Evolutionary conservation across 192 early-diverging fungal genomes (phyloP).

Genomic region (Backusella macrospora): DNA sequence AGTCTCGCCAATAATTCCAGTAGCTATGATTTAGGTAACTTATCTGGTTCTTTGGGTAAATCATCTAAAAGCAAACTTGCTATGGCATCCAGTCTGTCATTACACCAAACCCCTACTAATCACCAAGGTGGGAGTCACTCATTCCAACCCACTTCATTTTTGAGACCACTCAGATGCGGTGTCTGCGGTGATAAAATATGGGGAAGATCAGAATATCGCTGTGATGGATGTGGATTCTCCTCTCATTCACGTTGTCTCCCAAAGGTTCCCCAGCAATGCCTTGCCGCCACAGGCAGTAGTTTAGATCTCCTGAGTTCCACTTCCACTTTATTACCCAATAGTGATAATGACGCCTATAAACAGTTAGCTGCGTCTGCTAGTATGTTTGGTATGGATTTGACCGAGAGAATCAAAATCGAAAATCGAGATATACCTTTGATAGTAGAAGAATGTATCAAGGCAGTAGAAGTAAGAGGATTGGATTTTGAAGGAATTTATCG

Average conservation of each 20-base stretch:
- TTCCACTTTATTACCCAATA: not conserved
- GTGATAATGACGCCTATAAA: not conserved
- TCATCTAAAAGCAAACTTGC: slow-evolving; percentile 1
- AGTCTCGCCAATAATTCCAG: not conserved
- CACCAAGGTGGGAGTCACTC: slow-evolving; percentile 36
- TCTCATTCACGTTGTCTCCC: slow-evolving; percentile 49
- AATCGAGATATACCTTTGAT: slow-evolving; percentile 63
- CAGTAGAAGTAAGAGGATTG: slow-evolving; percentile 65
- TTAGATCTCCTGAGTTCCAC: slow-evolving; percentile 14
- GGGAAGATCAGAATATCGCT: slow-evolving; percentile 51
- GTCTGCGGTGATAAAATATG: slow-evolving; percentile 62
- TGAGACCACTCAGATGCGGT: slow-evolving; percentile 51
- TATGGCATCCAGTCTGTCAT: not conserved
- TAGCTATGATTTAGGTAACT: not conserved
- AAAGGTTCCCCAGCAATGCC: slow-evolving; percentile 40
- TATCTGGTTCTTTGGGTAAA: slow-evolving; percentile 1
- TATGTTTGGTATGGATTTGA: slow-evolving; percentile 72
- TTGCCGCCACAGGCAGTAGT: slow-evolving; percentile 22
- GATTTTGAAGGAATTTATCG: slow-evolving; percentile 84
- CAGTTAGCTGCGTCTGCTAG: not conserved
- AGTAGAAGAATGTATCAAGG: slow-evolving; percentile 66
- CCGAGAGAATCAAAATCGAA: slow-evolving; percentile 58
- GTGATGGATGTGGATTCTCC: slow-evolving; percentile 52
- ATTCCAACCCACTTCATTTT: slow-evolving; percentile 46
- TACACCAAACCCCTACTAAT: not conserved